Base-by-base conservation (phyloP, 2,329 filamentous ascomycete species). In the Cladosporium sp. region DNA sequence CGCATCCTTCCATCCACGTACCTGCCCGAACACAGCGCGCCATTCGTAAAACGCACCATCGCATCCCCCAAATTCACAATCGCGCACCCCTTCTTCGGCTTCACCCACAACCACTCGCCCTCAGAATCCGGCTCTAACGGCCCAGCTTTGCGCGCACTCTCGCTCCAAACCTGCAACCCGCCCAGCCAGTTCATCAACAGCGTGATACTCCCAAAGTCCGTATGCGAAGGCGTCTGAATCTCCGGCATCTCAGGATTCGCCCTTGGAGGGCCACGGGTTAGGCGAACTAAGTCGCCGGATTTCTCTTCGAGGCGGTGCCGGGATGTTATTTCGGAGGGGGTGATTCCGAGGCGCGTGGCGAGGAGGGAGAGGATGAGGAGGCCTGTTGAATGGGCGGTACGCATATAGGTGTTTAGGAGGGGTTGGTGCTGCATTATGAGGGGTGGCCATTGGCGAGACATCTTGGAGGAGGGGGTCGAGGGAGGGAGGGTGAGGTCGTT, bases 111-210 rank as follows among this genome's bases (percentile, higher is more conserved):
- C 85, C 85, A 87, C 39, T 79, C 69, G 34, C 73, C 71, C 0
- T 75, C 70, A 1, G 60, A 62, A 34, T 73, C 69, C 28, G 69
- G 69, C 58, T 74, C 71, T 4, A 70, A 64, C 18, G 68, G 61
- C 0, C 71, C 70, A 4, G 67, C 64, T 25, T 0, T 81, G 78
- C 4, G 81, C 13, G 71, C 67, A 2, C 65, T 67, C 30, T 67
- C 67, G 25, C 68, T 78, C 11, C 81, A 78, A 11, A 87, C 81
- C 70, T 86, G 85, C 13, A 87, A 74, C 0, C 85, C 85, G 0
- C 84, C 84, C 4, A 86, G 73, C 16, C 83, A 80, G 74, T 86
- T 87, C 76, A 86, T 85, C 0, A 87, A 79, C 7, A 87, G 76
- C 0, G 85, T 87, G 16, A 86, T 79, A 57, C 78, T 83, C 28